Evolutionary conservation across 2,329 filamentous ascomycete species (phyloP).

Genomic region (Xylariaceae sp.): DNA sequence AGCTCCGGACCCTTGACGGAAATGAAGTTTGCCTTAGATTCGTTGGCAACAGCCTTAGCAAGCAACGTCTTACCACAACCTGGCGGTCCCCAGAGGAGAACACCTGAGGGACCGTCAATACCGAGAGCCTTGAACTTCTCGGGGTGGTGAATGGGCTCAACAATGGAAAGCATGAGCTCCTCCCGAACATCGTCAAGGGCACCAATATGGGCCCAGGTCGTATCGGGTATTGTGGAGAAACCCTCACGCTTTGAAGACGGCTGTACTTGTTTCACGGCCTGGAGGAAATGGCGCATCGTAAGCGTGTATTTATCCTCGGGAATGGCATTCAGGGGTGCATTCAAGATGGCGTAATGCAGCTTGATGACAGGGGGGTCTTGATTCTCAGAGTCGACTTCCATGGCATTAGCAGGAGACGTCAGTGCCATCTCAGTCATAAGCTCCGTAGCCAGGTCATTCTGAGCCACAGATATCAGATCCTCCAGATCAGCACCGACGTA

Average conservation of each 20-base stretch:
- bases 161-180: constrained; percentile 78
- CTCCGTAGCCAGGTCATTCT: constrained; percentile 33
- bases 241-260: constrained; percentile 86
- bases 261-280: constrained; percentile 68
- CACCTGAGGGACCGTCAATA: constrained; percentile 75
- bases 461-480: constrained; percentile 48
- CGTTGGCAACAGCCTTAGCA: constrained; percentile 92
- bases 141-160: constrained; percentile 81
- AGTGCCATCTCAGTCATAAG: constrained; percentile 29
- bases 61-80: constrained; percentile 96
- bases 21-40: constrained; percentile 96
- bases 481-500: constrained; percentile 89
- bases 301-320: constrained; percentile 28
- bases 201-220: constrained; percentile 89
- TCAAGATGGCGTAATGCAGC: constrained; percentile 23
- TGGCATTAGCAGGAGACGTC: constrained; percentile 14
- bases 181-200: constrained; percentile 74
- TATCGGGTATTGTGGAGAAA: constrained; percentile 88
- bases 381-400: constrained; percentile 23
- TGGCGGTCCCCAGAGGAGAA: constrained; percentile 92
- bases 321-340: constrained; percentile 20
- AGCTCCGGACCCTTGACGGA: constrained; percentile 94
- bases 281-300: constrained; percentile 61
- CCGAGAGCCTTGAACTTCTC: constrained; percentile 71
- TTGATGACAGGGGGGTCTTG: constrained; percentile 12